Evolutionary conservation across 169 alveolate genomes (phyloP), one percentile per base, ranked within the genome.

Genomic region (Perkinsus olseni): DNA sequence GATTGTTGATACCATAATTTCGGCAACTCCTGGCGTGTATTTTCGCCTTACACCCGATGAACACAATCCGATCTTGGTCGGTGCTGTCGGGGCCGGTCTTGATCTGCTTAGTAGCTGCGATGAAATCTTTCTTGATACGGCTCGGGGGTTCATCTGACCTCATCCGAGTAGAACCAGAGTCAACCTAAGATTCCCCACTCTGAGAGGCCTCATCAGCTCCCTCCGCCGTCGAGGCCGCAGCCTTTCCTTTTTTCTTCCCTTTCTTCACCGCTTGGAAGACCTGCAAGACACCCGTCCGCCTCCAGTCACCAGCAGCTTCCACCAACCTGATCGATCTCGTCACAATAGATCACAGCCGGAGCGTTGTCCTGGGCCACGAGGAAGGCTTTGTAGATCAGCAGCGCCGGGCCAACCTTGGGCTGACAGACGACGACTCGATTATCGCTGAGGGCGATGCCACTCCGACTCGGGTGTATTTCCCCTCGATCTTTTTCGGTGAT

Each of bases 291-390:
- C 8, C 31, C 82, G 17, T 24, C 82, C 1, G 10, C 82, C 1
- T 24, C 34, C 34, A 62, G 17, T 24, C 34, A 21, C 82, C 31
- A 21, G 0, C 8, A 62, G 37, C 82, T 24, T 28, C 37, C 31
- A 62, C n/a, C n/a, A n/a, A n/a, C 96, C 82, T 97, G 95, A 94
- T 98, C 98, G 51, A 96, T 96, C 51, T 98, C 97, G 93, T 98
- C 98, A 92, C 97, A 96, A 95, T 97, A 97, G 38, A 97, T 97
- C 74, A 97, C 96, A 45, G 99, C 96, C 21, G 99, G 99, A 48
- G 97, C 97, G 95, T 95, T 95, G 51, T 97, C 97, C 95, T 97
- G 97, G 36, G 99, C 99, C 24, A 95, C 96, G 90, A 96, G 95
- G 95, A 98, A 96, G 90, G 96, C 96, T 38, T 94, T 95, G 94